These are phyloP conservation scores for Talaromyces sp. DNA, from an alignment of 2,329 filamentous ascomycete genomes.

Conservation along the genomic window DNA sequence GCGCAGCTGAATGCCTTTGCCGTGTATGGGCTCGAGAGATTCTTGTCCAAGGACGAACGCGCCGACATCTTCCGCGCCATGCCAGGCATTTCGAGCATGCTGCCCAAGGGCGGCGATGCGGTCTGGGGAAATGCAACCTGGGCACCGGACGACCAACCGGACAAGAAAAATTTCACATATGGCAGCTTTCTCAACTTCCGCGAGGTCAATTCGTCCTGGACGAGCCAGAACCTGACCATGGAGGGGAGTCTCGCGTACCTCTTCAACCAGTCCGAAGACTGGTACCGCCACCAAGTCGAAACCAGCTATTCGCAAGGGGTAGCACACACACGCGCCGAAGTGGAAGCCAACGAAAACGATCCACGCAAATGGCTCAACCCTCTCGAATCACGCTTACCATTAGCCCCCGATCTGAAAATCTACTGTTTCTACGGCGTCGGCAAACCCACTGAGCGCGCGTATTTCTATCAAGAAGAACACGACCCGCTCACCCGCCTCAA, in stretches of 20 bases:
- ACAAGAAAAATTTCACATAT: constrained; percentile 68
- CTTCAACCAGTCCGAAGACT: constrained; percentile 71
- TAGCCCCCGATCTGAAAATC: constrained; percentile 85
- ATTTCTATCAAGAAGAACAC: constrained; percentile 77
- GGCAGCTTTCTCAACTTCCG: constrained; percentile 85
- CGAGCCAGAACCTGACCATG: constrained; percentile 72
- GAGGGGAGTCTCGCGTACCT: constrained; percentile 73
- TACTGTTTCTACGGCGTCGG: constrained; percentile 96
- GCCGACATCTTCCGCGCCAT: constrained; percentile 94
- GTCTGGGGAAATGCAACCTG: constrained; percentile 90
- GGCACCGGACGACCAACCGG: constrained; percentile 80
- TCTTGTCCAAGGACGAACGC: constrained; percentile 82
- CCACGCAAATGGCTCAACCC: constrained; percentile 91
- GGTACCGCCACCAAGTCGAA: constrained; percentile 73
- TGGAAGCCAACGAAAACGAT: constrained; percentile 75
- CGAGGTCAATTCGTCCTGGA: constrained; percentile 57
- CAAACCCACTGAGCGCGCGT: constrained; percentile 87
- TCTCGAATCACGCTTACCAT: constrained; percentile 80
- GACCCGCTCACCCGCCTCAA: constrained; percentile 56
- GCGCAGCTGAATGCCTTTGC: constrained; percentile 94
- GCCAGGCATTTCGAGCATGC: constrained; percentile 95
- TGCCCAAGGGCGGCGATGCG: constrained; percentile 86
- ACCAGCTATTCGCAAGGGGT: constrained; percentile 83
- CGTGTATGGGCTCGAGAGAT: constrained; percentile 94
- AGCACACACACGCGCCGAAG: constrained; percentile 71